Percentiles rank a stretch among this genome's conserved stretches.
Evolutionary conservation across 2,329 filamentous ascomycete species (phyloP).

Genomic region (Fusarium transvaalense): DNA sequence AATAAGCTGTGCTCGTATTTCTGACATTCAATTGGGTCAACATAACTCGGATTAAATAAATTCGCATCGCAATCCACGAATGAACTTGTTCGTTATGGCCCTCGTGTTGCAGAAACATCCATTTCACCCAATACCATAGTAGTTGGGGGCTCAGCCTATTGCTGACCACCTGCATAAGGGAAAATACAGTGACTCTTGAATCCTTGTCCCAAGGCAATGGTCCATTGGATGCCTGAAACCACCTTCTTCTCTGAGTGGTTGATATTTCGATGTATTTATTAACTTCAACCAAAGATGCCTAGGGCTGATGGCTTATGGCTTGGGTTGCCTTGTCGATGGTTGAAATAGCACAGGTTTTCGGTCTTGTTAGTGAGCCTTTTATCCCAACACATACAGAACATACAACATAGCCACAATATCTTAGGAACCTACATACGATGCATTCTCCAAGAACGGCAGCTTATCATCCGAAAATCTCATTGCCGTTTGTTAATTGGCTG

Average conservation of each 20-base stretch:
- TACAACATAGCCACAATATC: slow-evolving; percentile 23
- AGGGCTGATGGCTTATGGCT: not conserved
- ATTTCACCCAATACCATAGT: no score
- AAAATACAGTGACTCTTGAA: slow-evolving; percentile 6
- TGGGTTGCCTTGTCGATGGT: not conserved
- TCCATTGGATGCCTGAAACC: not conserved
- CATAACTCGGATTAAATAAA: not conserved
- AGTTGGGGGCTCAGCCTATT: slow-evolving; percentile 8
- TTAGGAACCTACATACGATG: not conserved
- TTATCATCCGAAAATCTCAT: not conserved
- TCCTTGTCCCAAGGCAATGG: slow-evolving; percentile 8
- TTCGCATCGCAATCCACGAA: not conserved
- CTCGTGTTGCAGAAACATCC: slow-evolving; percentile 5
- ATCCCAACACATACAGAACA: not conserved
- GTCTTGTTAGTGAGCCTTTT: slow-evolving; percentile 16
- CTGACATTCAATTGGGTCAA: slow-evolving; percentile 6
- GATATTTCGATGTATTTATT: not conserved
- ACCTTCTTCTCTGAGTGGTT: not conserved
- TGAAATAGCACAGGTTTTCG: not conserved
- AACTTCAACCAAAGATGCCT: not conserved
- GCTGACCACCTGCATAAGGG: slow-evolving; percentile 13
- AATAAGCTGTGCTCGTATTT: slow-evolving; percentile 1
- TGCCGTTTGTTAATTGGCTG: not conserved
- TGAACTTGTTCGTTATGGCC: not conserved
- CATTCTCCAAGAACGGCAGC: not conserved